Base-by-base conservation (phyloP, 2,329 filamentous ascomycete genomes). In the Rhytidhysteron rufulum region DNA sequence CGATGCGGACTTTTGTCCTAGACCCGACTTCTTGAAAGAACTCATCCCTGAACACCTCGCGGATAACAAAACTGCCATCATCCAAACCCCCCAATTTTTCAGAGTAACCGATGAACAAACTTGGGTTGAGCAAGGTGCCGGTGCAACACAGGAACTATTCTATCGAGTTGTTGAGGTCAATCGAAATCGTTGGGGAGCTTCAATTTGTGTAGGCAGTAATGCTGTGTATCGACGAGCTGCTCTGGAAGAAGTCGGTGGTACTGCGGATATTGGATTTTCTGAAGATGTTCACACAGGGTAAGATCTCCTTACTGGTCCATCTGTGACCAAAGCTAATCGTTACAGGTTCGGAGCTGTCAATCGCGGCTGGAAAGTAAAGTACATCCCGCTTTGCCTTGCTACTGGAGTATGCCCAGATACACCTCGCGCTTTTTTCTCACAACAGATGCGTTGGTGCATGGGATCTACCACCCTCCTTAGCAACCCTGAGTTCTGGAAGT, bases 381-480 rank as follows among this genome's bases (percentile, higher is more conserved):
- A 69, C 42, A 52, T 70, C 4, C 67, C 67, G 7, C 52, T 70
- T 10, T 68, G 65, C 40, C 53, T 70, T 36, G 67, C 67, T 1
- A 68, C 64, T 21, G 67, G 67, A n/a, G 63, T 69, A 37, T 69
- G 67, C 40, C 67, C 67, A 10, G 66, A 70, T 42, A 69, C 62
- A 0, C 67, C 67, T 2, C 55, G 66, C 4, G 65, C 67, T 1
- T 68, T 69, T 42, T 69, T 70, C 45, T 67, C 63, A 27, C 67
- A 70, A 57, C 67, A 70, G 52, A 69, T 69, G 67, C 60, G 67
- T 13, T 70, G 67, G 67, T 67, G 65, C 9, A 60, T 64, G 37
- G 67, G 40, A 9, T 42, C 40, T 13, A 42, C 40, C 13, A 42
- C 40, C 15, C 27, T 42, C 5, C 34, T 42, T 9, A 42, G 31